A percentile compares a stretch with the other conserved stretches of the same genome.
These are phyloP conservation scores for Lasiosphaeria hispida DNA, from an alignment of 495 filamentous ascomycete genomes.

Conservation along the genomic window DNA sequence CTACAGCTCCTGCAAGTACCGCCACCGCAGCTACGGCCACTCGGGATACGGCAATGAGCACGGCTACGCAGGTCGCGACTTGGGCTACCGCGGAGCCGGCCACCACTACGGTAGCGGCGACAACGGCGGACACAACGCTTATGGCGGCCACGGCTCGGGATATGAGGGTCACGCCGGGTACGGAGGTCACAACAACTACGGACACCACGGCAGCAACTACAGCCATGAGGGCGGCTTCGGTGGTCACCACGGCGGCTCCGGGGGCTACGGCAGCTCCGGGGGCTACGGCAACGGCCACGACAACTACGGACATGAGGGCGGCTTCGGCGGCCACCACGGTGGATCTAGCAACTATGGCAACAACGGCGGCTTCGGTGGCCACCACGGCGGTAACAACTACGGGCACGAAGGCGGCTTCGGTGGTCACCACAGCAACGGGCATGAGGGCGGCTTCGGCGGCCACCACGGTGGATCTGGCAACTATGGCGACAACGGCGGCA, in stretches of 20 bases:
- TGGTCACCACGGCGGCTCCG: not conserved
- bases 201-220: not conserved
- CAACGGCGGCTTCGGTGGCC: not conserved
- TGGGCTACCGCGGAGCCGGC: not conserved
- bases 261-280: not conserved
- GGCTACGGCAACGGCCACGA: not conserved
- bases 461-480: slow-evolving; percentile 1
- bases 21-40: not conserved
- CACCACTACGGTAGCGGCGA: not conserved
- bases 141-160: not conserved
- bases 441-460: not conserved
- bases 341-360: not conserved
- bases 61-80: not conserved
- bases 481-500: not conserved
- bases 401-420: not conserved
- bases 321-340: not conserved
- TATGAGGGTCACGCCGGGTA: not conserved
- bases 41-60: not conserved
- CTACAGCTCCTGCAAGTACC: not conserved
- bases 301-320: not conserved
- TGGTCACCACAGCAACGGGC: not conserved
- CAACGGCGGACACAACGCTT: not conserved
- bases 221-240: not conserved
- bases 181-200: not conserved
- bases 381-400: not conserved